Evolutionary conservation across 1,284 basidiomycete species (phyloP), one percentile per base, ranked within the genome.

Genomic region (Fomitopsis schrenkii): DNA sequence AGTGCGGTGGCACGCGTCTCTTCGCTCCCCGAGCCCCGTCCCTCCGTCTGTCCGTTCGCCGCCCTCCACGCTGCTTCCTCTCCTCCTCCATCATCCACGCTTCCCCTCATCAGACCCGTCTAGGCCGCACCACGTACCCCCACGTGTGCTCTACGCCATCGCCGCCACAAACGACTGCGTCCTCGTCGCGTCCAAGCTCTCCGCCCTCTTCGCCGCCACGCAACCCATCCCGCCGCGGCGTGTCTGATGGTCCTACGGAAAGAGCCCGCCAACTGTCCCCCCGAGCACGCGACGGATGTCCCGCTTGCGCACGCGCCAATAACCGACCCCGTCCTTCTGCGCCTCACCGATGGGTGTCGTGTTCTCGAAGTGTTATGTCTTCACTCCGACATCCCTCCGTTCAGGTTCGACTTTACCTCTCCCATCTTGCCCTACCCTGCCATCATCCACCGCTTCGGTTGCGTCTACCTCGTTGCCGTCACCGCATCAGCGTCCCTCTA

Each of bases 381-480:
- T 48, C 85, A 88, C 1, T 81, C 80, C 4, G 79, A 84, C 64
- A 75, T 85, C 3, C 76, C 82, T 46, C 85, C 88, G 12, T 79
- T 94, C 62, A 86, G 92, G 57, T 86, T 95, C 68, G 79, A 90
- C 64, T 93, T 95, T 66, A 91, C 93, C 30, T 84, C 88, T 19
- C 71, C 81, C n/a, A 75, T 95, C 42, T 74, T 91, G 8, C 80
- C 89, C 22, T 77, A 80, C 42, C 91, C 92, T 6, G 81, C 84
- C 35, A 73, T 94, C 59, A 80, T 90, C 15, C 87, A 81, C 70
- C 78, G 83, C 44, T 77, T 81, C 6, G 76, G 82, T 8, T 83
- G 88, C 66, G 75, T 96, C 8, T 90, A 93, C 71, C 72, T 96
- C 17, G 69, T 94, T 42, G 86, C 85, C 0, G 80, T 91, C 30